Conservation (phyloP, 2,329 filamentous ascomycete genomes). For the Biscogniauxia sp. region DNA sequence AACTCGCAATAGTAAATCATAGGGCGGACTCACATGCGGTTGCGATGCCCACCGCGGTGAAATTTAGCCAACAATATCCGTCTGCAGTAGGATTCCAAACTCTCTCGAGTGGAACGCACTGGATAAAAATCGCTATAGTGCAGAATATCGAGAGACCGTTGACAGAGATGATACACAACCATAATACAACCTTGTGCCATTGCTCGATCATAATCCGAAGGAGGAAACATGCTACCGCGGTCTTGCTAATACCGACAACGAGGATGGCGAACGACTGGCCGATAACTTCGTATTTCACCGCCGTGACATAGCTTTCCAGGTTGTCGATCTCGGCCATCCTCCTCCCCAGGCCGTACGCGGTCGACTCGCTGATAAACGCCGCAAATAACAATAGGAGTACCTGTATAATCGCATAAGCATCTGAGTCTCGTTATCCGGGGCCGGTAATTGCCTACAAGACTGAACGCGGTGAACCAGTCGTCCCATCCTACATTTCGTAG, state of each 20-base stretch:
- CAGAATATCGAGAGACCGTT: conserved; percentile 7
- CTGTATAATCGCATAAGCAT: not conserved
- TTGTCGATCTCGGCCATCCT: conserved; percentile 7
- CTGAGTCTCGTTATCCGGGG: not conserved
- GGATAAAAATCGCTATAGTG: conserved; percentile 5
- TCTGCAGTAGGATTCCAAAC: conserved; percentile 7
- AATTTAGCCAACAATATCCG: conserved; percentile 13
- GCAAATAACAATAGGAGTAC: too few relatives aligned
- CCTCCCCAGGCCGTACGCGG: conserved; percentile 7
- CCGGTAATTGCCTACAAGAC: conserved; percentile 4
- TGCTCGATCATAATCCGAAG: conserved; percentile 13
- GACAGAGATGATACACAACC: conserved; percentile 5
- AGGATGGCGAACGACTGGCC: conserved; percentile 10
- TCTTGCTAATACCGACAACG: conserved; percentile 14
- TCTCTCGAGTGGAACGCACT: conserved; percentile 13
- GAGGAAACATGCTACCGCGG: conserved; percentile 14
- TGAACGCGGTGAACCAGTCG: conserved; percentile 5
- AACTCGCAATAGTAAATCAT: too few relatives aligned
- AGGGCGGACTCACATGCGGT: conserved; percentile 3
- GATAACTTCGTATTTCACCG: conserved; percentile 12
- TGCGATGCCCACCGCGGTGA: conserved; percentile 7
- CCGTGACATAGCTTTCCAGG: conserved; percentile 5
- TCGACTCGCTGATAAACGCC: too few relatives aligned
- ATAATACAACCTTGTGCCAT: conserved; percentile 2
- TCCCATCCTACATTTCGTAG: conserved; percentile 11